Conservation (phyloP, 2,329 filamentous ascomycete species). For the Tolypocladium endophyticum region DNA sequence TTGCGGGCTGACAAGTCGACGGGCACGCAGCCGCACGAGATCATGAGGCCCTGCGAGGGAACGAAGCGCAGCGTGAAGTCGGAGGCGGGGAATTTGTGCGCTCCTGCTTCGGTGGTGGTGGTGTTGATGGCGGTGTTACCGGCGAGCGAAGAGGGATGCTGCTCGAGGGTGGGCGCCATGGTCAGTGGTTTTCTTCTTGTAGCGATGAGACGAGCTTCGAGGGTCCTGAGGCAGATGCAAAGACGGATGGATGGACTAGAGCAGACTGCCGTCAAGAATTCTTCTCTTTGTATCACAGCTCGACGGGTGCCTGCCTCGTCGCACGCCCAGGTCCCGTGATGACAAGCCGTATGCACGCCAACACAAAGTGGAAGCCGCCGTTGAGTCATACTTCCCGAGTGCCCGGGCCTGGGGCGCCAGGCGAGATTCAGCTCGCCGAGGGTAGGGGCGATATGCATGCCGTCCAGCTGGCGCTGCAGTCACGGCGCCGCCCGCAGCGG, state of each 20-base stretch:
- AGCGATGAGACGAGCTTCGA: background rate
- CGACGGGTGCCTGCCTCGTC: background rate
- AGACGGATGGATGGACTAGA: background rate
- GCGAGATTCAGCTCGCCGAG: background rate
- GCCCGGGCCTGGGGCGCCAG: background rate
- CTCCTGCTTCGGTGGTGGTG: background rate
- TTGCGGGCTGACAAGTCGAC: conserved; percentile 24
- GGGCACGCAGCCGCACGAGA: conserved; percentile 37
- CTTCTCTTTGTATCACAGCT: background rate
- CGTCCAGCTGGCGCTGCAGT: background rate
- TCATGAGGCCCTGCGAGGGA: conserved; percentile 29
- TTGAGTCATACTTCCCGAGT: background rate
- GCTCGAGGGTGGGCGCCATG: background rate
- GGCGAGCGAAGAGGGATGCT: background rate
- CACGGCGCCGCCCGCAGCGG: background rate
- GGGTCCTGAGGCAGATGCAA: background rate
- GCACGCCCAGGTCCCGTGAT: background rate
- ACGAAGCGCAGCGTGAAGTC: conserved; percentile 16
- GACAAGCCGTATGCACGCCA: background rate
- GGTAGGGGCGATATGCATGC: background rate
- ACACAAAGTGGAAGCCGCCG: background rate
- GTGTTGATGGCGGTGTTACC: background rate
- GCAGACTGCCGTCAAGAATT: background rate
- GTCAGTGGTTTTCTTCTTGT: background rate
- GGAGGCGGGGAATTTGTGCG: background rate